Conservation (phyloP, 768 basidiomycete species). For the Podaxis mareebaensis region DNA sequence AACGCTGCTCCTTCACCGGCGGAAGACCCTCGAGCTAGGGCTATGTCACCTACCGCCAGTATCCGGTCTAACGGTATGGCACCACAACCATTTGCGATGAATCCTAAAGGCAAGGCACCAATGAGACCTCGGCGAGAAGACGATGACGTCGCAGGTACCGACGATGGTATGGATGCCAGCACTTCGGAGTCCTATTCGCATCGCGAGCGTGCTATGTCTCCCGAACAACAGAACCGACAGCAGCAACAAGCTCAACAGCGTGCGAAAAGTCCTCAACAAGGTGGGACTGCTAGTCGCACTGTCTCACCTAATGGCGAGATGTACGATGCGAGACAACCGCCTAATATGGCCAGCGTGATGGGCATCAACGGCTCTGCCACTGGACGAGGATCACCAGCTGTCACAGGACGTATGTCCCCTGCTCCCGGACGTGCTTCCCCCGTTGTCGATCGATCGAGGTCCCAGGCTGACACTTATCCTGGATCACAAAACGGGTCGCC, state of each 20-base stretch:
- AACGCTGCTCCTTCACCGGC: conserved; percentile 44
- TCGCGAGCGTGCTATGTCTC: conserved; percentile 54
- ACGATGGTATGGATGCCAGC: conserved; percentile 57
- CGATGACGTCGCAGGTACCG: conserved; percentile 41
- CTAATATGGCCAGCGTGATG: conserved; percentile 58
- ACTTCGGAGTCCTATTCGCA: conserved; percentile 44
- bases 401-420: conserved; percentile 36
- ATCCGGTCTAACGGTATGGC: conserved; percentile 3
- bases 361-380: conserved; percentile 42
- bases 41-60: conserved; percentile 19
- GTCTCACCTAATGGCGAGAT: conserved; percentile 12
- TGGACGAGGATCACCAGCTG: conserved; percentile 35
- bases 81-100: conserved; percentile 30
- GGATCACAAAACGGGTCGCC: conserved; percentile 43
- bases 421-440: conserved; percentile 38
- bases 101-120: conserved; percentile 52
- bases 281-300: conserved; percentile 23
- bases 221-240: conserved; percentile 40
- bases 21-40: conserved; percentile 19
- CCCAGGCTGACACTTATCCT: conserved; percentile 42
- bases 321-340: conserved; percentile 30
- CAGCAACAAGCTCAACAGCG: conserved; percentile 15
- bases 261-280: conserved; percentile 21
- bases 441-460: conserved; percentile 29
- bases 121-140: conserved; percentile 51